Conservation (phyloP, 2,329 filamentous ascomycete species). For the Allantophomopsis cytisporea region DNA sequence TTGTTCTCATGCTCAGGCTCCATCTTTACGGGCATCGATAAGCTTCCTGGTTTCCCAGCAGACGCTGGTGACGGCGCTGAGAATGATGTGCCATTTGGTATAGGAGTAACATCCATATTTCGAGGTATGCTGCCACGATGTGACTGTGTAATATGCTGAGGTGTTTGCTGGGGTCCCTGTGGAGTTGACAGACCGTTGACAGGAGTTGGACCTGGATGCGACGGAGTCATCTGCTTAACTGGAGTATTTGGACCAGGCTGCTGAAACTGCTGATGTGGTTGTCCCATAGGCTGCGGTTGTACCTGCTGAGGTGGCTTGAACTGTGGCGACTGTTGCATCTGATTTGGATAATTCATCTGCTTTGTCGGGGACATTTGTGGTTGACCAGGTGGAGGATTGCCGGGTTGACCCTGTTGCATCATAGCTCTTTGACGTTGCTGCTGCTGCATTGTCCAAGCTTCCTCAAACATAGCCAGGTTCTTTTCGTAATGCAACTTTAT, state of each 20-base stretch:
- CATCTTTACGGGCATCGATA: conserved; percentile 11
- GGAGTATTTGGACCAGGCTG: conserved; percentile 26
- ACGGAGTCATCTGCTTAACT: conserved; percentile 29
- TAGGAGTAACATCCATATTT: conserved; percentile 9
- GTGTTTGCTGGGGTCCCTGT: conserved; percentile 26
- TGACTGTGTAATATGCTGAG: conserved; percentile 23
- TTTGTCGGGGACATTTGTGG: conserved; percentile 23
- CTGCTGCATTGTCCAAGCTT: conserved; percentile 45
- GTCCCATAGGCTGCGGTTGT: conserved; percentile 28
- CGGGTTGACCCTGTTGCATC: conserved; percentile 11
- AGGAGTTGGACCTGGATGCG: conserved; percentile 27
- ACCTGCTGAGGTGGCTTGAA: conserved; percentile 36
- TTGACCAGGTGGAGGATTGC: conserved; percentile 19
- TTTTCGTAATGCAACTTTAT: conserved; percentile 62
- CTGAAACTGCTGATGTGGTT: conserved; percentile 26
- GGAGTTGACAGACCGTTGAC: conserved; percentile 35
- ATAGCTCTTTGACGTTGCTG: conserved; percentile 28
- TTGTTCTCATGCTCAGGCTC: not conserved
- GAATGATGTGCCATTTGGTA: conserved; percentile 23
- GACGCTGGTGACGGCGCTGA: conserved; percentile 31
- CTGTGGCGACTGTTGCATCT: conserved; percentile 38
- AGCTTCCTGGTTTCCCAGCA: conserved; percentile 9
- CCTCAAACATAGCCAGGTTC: conserved; percentile 67
- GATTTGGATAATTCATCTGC: conserved; percentile 25
- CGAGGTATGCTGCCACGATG: conserved; percentile 36